These are phyloP conservation scores for Colletotrichum orbiculare DNA, from an alignment of 2,329 filamentous ascomycete genomes.

Conservation along the genomic window DNA sequence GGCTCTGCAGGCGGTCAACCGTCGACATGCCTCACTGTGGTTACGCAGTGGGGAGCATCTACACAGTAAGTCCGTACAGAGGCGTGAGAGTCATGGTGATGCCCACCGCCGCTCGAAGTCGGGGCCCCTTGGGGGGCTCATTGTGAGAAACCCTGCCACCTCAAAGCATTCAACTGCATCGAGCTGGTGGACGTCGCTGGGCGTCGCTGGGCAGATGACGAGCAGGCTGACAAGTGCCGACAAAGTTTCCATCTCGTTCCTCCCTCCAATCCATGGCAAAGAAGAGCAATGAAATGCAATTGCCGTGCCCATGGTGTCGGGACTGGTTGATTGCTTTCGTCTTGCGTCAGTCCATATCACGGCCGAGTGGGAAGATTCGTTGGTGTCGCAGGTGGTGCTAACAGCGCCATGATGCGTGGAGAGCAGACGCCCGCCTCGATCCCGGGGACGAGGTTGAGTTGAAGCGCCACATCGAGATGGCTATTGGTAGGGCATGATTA, in stretches of 20 bases:
- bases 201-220: conserved; percentile 20
- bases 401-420: conserved; percentile 20
- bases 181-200: background rate
- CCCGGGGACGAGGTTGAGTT: conserved; percentile 8
- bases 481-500: no score
- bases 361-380: conserved; percentile 9
- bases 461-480: background rate
- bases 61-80: background rate
- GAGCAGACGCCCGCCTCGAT: conserved; percentile 11
- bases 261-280: conserved; percentile 27
- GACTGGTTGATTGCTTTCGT: conserved; percentile 26
- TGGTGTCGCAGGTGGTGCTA: conserved; percentile 6
- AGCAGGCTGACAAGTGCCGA: conserved; percentile 18
- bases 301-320: conserved; percentile 17
- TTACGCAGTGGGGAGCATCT: background rate
- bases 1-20: conserved; percentile 17
- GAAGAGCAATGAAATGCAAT: conserved; percentile 11
- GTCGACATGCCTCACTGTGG: conserved; percentile 20
- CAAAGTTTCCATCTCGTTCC: conserved; percentile 30
- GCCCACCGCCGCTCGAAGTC: no score
- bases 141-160: conserved; percentile 15
- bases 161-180: conserved; percentile 8
- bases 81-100: conserved; percentile 7
- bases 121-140: no score
- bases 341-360: conserved; percentile 9